Evolutionary conservation across 139 green algal species (phyloP).

Genomic region (Asterochloris sp.): DNA sequence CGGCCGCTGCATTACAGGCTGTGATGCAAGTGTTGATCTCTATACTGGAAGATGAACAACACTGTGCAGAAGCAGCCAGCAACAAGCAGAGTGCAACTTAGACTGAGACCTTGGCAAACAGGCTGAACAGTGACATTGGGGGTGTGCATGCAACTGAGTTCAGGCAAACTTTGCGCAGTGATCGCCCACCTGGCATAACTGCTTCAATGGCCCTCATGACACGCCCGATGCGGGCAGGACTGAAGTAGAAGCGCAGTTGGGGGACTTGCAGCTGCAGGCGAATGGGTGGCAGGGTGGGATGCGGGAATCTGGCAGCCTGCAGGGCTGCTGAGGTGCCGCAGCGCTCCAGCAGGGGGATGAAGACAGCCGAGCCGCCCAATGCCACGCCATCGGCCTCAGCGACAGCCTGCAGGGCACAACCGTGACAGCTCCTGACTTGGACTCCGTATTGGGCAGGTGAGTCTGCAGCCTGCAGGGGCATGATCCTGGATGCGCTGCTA

Average conservation of each 20-base stretch:
- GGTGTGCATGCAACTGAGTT: no score
- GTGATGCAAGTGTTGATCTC: no score
- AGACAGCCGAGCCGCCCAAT: constrained; percentile 15
- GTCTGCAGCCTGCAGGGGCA: neutral
- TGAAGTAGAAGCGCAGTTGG: constrained; percentile 65
- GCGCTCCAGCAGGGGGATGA: constrained; percentile 57
- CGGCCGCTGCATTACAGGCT: no score
- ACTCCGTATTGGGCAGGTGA: neutral
- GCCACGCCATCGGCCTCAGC: neutral
- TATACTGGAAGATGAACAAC: no score
- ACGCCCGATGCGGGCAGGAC: constrained; percentile 48
- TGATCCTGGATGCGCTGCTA: no score
- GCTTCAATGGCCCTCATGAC: constrained; percentile 53
- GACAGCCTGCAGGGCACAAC: neutral
- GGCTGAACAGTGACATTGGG: no score
- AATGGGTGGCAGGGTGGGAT: constrained; percentile 42
- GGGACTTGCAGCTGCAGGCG: constrained; percentile 50
- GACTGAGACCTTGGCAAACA: no score
- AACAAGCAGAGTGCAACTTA: no score
- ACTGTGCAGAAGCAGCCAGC: no score
- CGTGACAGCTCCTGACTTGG: neutral
- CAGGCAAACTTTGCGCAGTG: no score
- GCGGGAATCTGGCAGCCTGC: constrained; percentile 38
- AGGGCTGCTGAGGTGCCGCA: constrained; percentile 28
- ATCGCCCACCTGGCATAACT: constrained; percentile 21